Conservation (phyloP, 768 basidiomycete species). For the Floccularia luteovirens region DNA sequence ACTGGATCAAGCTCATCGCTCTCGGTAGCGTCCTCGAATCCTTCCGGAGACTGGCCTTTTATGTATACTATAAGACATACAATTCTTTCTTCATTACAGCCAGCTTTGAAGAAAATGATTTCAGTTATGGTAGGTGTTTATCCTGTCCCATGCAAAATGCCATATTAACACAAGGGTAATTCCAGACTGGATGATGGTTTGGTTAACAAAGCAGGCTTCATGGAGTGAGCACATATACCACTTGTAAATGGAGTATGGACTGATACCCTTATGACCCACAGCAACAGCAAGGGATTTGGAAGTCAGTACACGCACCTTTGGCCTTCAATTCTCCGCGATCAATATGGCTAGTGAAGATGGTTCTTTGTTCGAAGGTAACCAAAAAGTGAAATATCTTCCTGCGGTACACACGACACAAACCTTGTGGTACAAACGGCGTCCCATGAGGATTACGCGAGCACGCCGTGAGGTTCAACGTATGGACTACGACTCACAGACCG, state of each 20-base stretch:
- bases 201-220: conserved; percentile 55
- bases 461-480: conserved; percentile 16
- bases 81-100: conserved; percentile 58
- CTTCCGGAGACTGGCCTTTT: conserved; percentile 36
- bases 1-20: conserved; percentile 58
- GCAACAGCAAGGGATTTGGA: conserved; percentile 40
- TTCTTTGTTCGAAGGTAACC: conserved; percentile 15
- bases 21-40: conserved; percentile 59
- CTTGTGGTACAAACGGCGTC: conserved; percentile 43
- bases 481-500: conserved; percentile 22
- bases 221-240: conserved; percentile 35
- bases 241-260: not conserved
- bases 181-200: conserved; percentile 64
- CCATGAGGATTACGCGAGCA: conserved; percentile 27
- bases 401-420: conserved; percentile 27
- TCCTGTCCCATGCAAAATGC: conserved; percentile 2
- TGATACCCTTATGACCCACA: conserved; percentile 13
- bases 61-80: conserved; percentile 33
- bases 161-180: conserved; percentile 1
- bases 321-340: too few relatives aligned
- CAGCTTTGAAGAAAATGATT: conserved; percentile 49
- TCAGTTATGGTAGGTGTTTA: conserved; percentile 39
- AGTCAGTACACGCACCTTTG: conserved; percentile 36
- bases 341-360: conserved; percentile 20
- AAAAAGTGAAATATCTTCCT: conserved; percentile 36